Conservation (phyloP, 371 early-diverging fungal genomes). For the Funneliformis caledonium region DNA sequence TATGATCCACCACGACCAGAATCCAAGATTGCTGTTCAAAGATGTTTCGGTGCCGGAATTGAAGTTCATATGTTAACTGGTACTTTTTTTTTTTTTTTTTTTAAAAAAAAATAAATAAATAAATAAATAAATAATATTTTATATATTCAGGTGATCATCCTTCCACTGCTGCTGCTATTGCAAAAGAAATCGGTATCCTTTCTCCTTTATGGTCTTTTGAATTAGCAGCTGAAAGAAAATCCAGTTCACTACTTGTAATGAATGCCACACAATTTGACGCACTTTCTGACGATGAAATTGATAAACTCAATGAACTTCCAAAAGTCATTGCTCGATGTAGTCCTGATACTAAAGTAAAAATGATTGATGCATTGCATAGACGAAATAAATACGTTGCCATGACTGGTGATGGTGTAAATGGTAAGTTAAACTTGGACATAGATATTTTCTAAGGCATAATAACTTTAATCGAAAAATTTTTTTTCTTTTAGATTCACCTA, state of each 20-base stretch:
- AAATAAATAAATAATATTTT: constrained; percentile 75
- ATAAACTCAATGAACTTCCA: not conserved
- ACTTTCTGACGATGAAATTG: constrained; percentile 3
- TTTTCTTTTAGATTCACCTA: constrained; percentile 63
- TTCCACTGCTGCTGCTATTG: constrained; percentile 63
- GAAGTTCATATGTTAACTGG: constrained; percentile 96
- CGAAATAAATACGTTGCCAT: constrained; percentile 82
- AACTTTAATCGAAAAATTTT: no score
- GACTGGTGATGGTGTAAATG: constrained; percentile 96
- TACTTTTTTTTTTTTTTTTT: constrained; percentile 74
- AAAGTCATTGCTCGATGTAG: constrained; percentile 13
- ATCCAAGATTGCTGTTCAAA: constrained; percentile 82
- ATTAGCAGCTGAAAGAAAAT: not conserved
- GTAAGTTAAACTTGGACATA: constrained; percentile 11
- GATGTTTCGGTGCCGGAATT: constrained; percentile 84
- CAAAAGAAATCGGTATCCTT: constrained; percentile 88
- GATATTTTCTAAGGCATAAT: constrained; percentile 44
- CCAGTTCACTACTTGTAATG: not conserved
- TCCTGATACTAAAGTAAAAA: constrained; percentile 91
- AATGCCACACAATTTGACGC: constrained; percentile 15
- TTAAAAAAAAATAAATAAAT: constrained; percentile 82
- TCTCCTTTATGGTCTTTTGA: constrained; percentile 44
- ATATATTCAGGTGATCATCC: constrained; percentile 56
- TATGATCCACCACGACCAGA: constrained; percentile 86
- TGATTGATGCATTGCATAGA: constrained; percentile 88